Percentiles rank a stretch among this genome's conserved stretches.
These are phyloP conservation scores for Forsythia viridissima DNA, from an alignment of 257 asterid genomes.

Conservation along the genomic window DNA sequence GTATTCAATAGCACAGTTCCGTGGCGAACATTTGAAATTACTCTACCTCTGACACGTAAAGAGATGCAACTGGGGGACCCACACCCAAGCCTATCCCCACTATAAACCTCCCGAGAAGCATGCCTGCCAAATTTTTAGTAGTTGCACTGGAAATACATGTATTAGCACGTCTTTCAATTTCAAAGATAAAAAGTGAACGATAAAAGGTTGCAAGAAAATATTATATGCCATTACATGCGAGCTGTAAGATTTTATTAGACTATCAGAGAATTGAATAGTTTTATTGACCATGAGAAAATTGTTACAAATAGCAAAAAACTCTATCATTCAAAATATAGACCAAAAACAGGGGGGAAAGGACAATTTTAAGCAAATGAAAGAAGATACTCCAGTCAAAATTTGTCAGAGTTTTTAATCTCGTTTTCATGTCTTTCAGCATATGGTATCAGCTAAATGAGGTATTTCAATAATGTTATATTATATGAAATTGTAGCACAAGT, in stretches of 20 bases:
- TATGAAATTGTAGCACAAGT: not conserved
- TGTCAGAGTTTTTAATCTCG: not conserved
- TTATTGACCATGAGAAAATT: not conserved
- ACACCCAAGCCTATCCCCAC: conserved; percentile 89
- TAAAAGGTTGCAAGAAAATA: not conserved
- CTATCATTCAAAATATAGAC: not conserved
- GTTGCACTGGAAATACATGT: conserved; percentile 63
- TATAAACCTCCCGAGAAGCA: conserved; percentile 83
- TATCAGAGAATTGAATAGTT: not conserved
- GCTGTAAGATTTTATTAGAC: not conserved
- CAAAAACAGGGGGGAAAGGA: not conserved
- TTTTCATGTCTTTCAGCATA: not conserved
- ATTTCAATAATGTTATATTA: not conserved
- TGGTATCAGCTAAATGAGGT: not conserved
- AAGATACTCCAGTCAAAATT: not conserved
- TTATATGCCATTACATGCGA: not conserved
- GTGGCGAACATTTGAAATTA: conserved; percentile 4
- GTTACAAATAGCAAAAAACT: not conserved
- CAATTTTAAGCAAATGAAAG: not conserved
- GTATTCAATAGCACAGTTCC: conserved; percentile 1
- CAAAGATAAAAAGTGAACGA: conserved; percentile 2
- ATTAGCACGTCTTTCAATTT: conserved; percentile 27
- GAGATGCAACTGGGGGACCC: conserved; percentile 94
- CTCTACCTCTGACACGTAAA: conserved; percentile 85
- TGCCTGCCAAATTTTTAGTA: conserved; percentile 60